Evolutionary conservation across 257 asterid genomes (phyloP), one percentile per base, ranked within the genome.

Genomic region (Nicotiana undulata): DNA sequence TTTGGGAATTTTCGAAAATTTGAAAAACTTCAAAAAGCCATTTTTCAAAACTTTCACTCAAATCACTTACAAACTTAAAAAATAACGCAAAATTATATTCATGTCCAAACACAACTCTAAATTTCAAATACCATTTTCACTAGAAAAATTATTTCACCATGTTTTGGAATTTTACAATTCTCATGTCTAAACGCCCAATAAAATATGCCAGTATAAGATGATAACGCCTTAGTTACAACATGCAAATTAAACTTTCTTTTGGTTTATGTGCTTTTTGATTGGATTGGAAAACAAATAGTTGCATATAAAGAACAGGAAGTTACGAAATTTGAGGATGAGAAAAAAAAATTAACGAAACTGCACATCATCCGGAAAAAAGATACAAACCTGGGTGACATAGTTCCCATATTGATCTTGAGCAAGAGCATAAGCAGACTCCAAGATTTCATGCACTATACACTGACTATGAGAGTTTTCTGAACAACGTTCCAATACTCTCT

Each of bases 351-450:
- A 46, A n/a, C n/a, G n/a, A n/a, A n/a, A n/a, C n/a, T n/a, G 40
- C 20, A 26, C 15, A 72, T 49, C 40, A 24, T 22, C 20, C 0
- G 5, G 24, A 53, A 10, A 70, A 51, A 60, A 52, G 84, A 80
- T 67, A 80, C 85, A 37, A 53, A 90, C 98, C 97, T 93, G 98
- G 52, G 92, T 89, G 76, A 93, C 98, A 82, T 93, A 93, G 82
- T 93, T 93, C 75, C 97, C 98, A 75, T 93, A 92, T 87, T 93
- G 98, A 85, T 93, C 96, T 60, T 92, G 98, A 81, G 97, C 98
- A 75, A 93, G 95, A 83, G 86, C 90, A 83, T 85, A 85, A 77
- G 91, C 90, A 53, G 97, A 89, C 79, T 88, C 97, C 86, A 94
- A 88, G 59, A 94, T 94, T 93, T 94, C 98, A 86, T 92, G 94